phyloP scores from a whole-genome alignment of 192 early-diverging fungal genomes.

The Chytriomyces sp. region DNA sequence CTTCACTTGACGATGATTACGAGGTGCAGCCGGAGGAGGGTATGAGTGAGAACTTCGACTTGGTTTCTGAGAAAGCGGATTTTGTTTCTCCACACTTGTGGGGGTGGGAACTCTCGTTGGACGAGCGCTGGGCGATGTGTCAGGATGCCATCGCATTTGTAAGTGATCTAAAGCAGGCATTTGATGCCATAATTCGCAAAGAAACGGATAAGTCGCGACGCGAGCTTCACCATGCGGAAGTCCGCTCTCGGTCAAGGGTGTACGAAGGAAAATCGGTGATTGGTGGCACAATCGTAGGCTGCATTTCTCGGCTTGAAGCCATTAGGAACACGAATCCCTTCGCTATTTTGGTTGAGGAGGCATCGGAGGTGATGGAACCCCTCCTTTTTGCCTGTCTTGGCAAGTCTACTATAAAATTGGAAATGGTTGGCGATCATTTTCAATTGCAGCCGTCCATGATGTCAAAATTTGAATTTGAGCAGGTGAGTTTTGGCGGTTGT shows the following conservation, averaged over 20 bases:
- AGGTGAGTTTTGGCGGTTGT: too few species aligned
- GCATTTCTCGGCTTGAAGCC: slow-evolving; percentile 41
- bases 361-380: slow-evolving; percentile 44
- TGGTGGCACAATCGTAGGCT: slow-evolving; percentile 47
- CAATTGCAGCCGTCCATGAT: slow-evolving; percentile 40
- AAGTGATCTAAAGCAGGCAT: slow-evolving; percentile 8
- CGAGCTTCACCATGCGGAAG: slow-evolving; percentile 33
- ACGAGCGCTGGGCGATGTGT: slow-evolving; percentile 36
- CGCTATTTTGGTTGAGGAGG: slow-evolving; percentile 44
- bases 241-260: slow-evolving; percentile 39
- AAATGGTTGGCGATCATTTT: slow-evolving; percentile 45
- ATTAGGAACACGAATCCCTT: slow-evolving; percentile 43
- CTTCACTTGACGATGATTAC: slow-evolving; percentile 12
- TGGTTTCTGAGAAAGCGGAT: not conserved
- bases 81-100: slow-evolving; percentile 13
- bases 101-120: slow-evolving; percentile 36
- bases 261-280: slow-evolving; percentile 47
- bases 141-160: slow-evolving; percentile 21
- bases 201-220: slow-evolving; percentile 16
- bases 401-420: slow-evolving; percentile 30
- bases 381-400: slow-evolving; percentile 38
- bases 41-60: not conserved
- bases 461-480: slow-evolving; percentile 46
- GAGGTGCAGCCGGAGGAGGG: slow-evolving; percentile 19
- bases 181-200: slow-evolving; percentile 5